Evolutionary conservation across 2,329 filamentous ascomycete genomes (phyloP).

Genomic region (Fusarium pininemorale): DNA sequence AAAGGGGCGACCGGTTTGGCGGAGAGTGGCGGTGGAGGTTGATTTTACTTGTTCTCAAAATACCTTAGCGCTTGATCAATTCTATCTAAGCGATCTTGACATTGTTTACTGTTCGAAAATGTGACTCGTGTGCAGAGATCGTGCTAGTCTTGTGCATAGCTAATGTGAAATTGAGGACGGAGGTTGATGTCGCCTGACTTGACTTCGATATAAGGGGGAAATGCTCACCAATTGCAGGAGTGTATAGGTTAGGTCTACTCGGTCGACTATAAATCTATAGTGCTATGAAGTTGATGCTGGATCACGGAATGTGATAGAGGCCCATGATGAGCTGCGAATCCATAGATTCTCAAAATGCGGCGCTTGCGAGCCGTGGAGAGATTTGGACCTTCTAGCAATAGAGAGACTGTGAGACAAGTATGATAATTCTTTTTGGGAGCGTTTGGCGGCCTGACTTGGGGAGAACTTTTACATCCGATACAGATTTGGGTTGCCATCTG

Average conservation of each 20-base stretch:
- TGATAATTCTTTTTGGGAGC: too few species aligned
- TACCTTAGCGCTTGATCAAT: slow-evolving; percentile 22
- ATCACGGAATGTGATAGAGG: background rate
- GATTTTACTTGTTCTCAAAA: slow-evolving; percentile 31
- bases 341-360: background rate
- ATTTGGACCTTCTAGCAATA: background rate
- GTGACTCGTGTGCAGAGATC: background rate
- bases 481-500: background rate
- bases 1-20: slow-evolving; percentile 50
- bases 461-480: background rate
- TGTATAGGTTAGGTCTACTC: background rate
- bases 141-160: background rate
- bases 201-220: background rate
- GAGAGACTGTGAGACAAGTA: background rate
- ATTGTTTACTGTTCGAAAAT: background rate
- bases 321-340: background rate
- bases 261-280: background rate
- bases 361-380: background rate
- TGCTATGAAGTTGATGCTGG: background rate
- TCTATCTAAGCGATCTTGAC: slow-evolving; percentile 6
- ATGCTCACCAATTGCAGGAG: background rate
- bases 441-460: background rate
- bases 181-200: background rate
- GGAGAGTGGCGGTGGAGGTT: slow-evolving; percentile 49
- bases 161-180: background rate